Evolutionary conservation across 768 basidiomycete genomes (phyloP), one percentile per base, ranked within the genome.

Genomic region (Agrocybe praecox): DNA sequence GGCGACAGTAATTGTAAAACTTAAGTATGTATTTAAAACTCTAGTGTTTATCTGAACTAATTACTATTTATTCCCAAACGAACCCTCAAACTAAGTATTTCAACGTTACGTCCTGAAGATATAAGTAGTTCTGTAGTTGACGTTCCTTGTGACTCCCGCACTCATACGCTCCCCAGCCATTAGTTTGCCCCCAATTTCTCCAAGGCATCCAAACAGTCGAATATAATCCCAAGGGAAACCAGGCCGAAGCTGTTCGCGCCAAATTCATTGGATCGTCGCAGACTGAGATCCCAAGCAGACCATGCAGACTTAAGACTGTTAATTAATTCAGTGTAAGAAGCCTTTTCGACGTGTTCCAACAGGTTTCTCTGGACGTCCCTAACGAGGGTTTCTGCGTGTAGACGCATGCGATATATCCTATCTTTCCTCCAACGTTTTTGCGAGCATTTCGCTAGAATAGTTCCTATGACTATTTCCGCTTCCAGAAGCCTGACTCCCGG

Each of bases 381-480:
- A 21, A 86, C 82, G 29, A 91, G 76, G 18, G 74, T 75, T 12
- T 65, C 68, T 5, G 81, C 69, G 57, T 90, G 87, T 12, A 83
- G 71, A 34, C 76, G 76, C 88, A 92, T 89, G 11, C 85, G 77
- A 51, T 85, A 77, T 53, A 80, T 78, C 23, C 88, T 77, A 58
- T 83, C 82, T 24, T 68, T 78, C 56, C 89, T 75, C 78, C 81
- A 87, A 32, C 85, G 72, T 55, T 77, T 78, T 60, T 91, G 84
- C 1, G 81, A 72, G 63, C 87, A 90, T 56, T 85, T 85, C 1
- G 84, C 88, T 45, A 91, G 70, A 55, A 94, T 94, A 0, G 87
- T 85, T 18, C 90, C 90, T 26, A 86, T 71, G 1, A 91, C 86
- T 21, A 92, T 77, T 63, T 94, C 92, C 49, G 88, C 86, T 65